Evolutionary conservation across 768 basidiomycete species (phyloP), one percentile per base, ranked within the genome.

Genomic region (Suillus americanus): DNA sequence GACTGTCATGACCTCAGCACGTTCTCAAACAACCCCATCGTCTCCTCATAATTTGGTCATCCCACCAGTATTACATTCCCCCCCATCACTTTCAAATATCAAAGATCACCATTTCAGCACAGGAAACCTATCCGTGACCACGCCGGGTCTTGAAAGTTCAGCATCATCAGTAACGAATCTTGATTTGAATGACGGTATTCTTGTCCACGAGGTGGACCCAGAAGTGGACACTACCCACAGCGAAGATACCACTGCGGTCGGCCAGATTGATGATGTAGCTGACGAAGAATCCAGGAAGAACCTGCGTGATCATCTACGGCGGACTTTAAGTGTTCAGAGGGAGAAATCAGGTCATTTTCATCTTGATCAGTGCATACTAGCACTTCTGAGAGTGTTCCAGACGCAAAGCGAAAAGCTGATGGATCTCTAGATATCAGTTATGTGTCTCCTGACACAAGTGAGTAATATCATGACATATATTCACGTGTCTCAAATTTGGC

Each of bases 111-210:
- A 12, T 13, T 28, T 28, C 23, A 40, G 25, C 37, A 18, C 30
- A 54, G 53, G 37, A 16, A 16, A 16, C 37, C 16, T 40, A 40
- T 59, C 25, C 25, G 56, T 38, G 51, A 80, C 75, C 66, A 51
- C 64, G 46, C 72, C 79, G 35, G 77, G 73, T 51, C 76, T 86
- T 51, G 83, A 87, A 70, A 89, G 88, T 73, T 87, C 89, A 25
- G 85, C 89, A 41, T 91, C 89, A 54, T 92, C 91, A 43, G 81
- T 90, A 23, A 79, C 86, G 69, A 86, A 89, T 71, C 72, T 90
- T 76, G 88, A 90, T 67, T 75, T 86, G 64, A 81, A 79, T 61
- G 90, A 91, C 67, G 87, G 89, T 10, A 88, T 92, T 61, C 78
- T 92, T 48, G 80, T 92, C 53, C 86, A 87, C 69, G 91, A 92